Evolutionary conservation across 2,329 filamentous ascomycete genomes (phyloP).

Genomic region (Eutypa lata): DNA sequence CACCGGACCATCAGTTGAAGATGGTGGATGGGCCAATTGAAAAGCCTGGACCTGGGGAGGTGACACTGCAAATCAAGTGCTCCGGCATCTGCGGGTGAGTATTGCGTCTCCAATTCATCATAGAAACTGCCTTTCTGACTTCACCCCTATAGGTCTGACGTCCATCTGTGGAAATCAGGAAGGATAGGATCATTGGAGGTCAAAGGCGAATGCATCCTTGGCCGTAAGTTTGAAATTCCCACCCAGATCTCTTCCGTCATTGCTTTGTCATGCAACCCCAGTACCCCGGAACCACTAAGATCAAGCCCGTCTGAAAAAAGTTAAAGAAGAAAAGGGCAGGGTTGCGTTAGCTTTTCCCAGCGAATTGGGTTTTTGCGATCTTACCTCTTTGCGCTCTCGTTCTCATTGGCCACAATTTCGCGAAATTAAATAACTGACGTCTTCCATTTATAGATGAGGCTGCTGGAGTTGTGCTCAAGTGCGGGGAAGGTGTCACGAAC

Average conservation of each 20-base stretch:
- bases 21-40: conserved; percentile 54
- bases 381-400: too few species aligned
- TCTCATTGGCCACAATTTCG: not conserved
- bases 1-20: conserved; percentile 58
- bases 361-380: too few species aligned
- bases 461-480: conserved; percentile 56
- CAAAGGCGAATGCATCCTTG: conserved; percentile 61
- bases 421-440: not conserved
- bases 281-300: not conserved
- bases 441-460: conserved; percentile 45
- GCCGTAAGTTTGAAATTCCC: conserved; percentile 32
- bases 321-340: too few species aligned
- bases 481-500: conserved; percentile 51
- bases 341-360: too few species aligned
- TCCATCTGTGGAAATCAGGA: conserved; percentile 67
- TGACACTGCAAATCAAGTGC: conserved; percentile 58
- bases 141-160: conserved; percentile 49
- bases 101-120: not conserved
- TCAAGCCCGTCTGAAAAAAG: not conserved
- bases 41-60: conserved; percentile 51
- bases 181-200: conserved; percentile 61
- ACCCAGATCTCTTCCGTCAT: too few species aligned
- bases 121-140: not conserved
- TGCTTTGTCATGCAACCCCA: not conserved
- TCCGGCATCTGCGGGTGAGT: conserved; percentile 62